phyloP scores from a whole-genome alignment of 208 protist genomes.

The Polymyxa betae region DNA sequence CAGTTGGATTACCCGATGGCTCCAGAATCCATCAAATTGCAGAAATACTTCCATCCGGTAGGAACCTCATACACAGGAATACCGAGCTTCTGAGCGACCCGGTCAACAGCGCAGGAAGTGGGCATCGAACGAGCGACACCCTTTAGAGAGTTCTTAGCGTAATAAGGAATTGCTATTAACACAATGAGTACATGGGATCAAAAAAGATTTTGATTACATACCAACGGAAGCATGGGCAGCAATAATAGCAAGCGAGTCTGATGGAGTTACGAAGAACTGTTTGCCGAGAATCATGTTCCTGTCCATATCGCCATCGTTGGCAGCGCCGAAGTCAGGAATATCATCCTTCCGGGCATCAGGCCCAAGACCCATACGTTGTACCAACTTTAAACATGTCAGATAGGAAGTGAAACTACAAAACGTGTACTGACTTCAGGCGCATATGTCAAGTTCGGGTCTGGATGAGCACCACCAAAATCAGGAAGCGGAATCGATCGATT shows the following conservation, averaged over 20 bases:
- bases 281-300: slow-evolving; percentile 95
- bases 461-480: slow-evolving; percentile 81
- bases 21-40: slow-evolving; percentile 94
- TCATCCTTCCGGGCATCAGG: not conserved
- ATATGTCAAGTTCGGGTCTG: slow-evolving; percentile 97
- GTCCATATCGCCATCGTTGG: slow-evolving; percentile 95
- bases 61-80: slow-evolving; percentile 81
- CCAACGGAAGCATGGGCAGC: slow-evolving; percentile 79
- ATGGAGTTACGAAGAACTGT: slow-evolving; percentile 93
- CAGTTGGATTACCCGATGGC: slow-evolving; percentile 71
- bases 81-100: slow-evolving; percentile 77
- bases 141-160: slow-evolving; percentile 72
- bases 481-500: not conserved
- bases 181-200: not conserved
- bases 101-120: slow-evolving; percentile 87
- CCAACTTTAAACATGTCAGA: not conserved
- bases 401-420: not conserved
- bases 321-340: slow-evolving; percentile 87
- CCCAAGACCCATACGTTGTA: slow-evolving; percentile 59
- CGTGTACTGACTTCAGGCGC: slow-evolving; percentile 73
- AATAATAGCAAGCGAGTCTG: slow-evolving; percentile 93
- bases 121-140: slow-evolving; percentile 93
- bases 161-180: slow-evolving; percentile 28
- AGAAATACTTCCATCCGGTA: slow-evolving; percentile 98
- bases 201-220: not conserved